A percentile compares a stretch with the other conserved stretches of the same genome.
Conservation (phyloP, 1,284 basidiomycete genomes). For the Cystobasidiaceae sp. region DNA sequence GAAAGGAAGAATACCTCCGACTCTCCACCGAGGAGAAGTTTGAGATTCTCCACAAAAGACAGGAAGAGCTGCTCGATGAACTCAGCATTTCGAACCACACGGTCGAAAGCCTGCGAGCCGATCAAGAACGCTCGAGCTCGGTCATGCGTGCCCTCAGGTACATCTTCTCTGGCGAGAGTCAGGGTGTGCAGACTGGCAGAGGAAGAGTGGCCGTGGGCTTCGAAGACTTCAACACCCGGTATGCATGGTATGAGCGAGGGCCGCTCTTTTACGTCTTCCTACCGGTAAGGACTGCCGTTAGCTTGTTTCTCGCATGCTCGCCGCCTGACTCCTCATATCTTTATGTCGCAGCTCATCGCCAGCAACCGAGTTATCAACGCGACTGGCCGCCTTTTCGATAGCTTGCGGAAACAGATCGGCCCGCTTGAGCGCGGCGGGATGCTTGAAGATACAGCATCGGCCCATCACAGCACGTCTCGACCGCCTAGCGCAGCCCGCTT, state of each 20-base stretch:
- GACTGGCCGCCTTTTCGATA: constrained; percentile 23
- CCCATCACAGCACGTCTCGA: background rate
- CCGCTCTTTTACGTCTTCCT: constrained; percentile 31
- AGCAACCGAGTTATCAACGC: constrained; percentile 23
- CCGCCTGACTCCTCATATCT: background rate
- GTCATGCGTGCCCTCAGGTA: constrained; percentile 14
- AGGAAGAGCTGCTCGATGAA: constrained; percentile 25
- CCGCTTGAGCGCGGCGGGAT: constrained; percentile 19
- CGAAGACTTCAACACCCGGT: background rate
- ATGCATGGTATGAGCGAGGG: constrained; percentile 24
- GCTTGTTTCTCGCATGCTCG: background rate
- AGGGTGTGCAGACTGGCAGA: background rate
- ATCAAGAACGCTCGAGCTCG: constrained; percentile 8
- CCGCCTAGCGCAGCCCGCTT: too few species aligned
- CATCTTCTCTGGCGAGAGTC: constrained; percentile 19
- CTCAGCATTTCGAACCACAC: constrained; percentile 5
- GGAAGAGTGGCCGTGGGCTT: background rate
- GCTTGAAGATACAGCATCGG: background rate
- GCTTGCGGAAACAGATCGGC: constrained; percentile 15
- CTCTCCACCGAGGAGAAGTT: constrained; percentile 37
- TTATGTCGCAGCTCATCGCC: constrained; percentile 14
- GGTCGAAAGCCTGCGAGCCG: constrained; percentile 9
- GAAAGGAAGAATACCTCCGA: constrained; percentile 36
- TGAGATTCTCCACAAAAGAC: constrained; percentile 25
- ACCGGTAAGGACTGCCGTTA: background rate